Percentiles rank a stretch among this genome's conserved stretches.
These are phyloP conservation scores for Annulohypoxylon truncatum DNA, from an alignment of 2,329 filamentous ascomycete genomes.

Conservation along the genomic window DNA sequence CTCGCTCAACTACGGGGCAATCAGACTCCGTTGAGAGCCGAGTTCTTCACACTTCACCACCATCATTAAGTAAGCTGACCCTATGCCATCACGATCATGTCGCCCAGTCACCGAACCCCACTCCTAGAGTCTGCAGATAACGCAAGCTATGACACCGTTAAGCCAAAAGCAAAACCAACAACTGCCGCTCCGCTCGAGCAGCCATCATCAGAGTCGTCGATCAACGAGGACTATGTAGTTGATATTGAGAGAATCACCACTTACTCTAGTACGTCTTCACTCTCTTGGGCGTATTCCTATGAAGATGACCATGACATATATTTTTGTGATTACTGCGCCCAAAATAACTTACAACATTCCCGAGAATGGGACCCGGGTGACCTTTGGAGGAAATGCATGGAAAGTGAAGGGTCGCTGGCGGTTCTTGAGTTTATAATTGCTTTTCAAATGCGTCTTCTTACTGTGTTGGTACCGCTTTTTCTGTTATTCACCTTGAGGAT, in stretches of 20 bases:
- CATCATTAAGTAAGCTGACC: neutral
- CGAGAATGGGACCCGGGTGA: neutral
- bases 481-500: slow-evolving; percentile 34
- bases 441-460: slow-evolving; percentile 41
- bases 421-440: slow-evolving; percentile 33
- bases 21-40: neutral
- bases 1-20: neutral
- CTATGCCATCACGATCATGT: neutral
- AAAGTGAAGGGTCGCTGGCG: slow-evolving; percentile 25
- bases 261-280: neutral
- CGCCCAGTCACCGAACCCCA: slow-evolving; percentile 25
- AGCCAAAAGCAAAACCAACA: slow-evolving; percentile 20
- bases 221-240: slow-evolving; percentile 17
- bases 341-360: slow-evolving; percentile 33
- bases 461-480: slow-evolving; percentile 28
- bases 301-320: neutral
- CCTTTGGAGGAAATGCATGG: slow-evolving; percentile 24
- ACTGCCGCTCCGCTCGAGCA: slow-evolving; percentile 17
- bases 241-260: slow-evolving; percentile 19
- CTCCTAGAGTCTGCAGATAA: slow-evolving; percentile 23
- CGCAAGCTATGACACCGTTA: slow-evolving; percentile 33
- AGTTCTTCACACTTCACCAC: neutral
- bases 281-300: neutral
- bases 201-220: neutral
- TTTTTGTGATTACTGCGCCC: slow-evolving; percentile 40